phyloP scores from a whole-genome alignment of 176 grass and related monocot species.

The Lolium perenne region DNA sequence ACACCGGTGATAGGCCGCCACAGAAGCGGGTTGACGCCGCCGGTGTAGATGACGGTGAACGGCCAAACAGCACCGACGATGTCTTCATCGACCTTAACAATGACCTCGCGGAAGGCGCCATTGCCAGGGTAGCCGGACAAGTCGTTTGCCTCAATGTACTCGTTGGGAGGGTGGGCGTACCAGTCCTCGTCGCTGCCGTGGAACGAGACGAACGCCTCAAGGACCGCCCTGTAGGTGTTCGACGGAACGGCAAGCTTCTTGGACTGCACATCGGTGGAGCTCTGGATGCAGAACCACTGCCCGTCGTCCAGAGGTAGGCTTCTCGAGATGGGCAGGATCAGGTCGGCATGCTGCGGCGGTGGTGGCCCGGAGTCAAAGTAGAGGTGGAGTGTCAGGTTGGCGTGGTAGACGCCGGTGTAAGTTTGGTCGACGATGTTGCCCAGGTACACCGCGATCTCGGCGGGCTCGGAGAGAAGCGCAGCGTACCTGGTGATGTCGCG shows the following conservation, averaged over 20 bases:
- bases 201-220: constrained; percentile 56
- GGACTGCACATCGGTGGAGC: constrained; percentile 33
- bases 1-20: too few species aligned
- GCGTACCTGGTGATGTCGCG: constrained; percentile 72
- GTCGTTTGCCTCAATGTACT: too few species aligned
- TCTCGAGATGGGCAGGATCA: constrained; percentile 52
- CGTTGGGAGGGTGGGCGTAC: too few species aligned
- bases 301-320: constrained; percentile 31
- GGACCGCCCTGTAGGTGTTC: constrained; percentile 53
- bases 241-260: constrained; percentile 33
- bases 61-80: too few species aligned
- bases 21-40: too few species aligned
- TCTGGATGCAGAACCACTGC: constrained; percentile 48
- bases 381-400: constrained; percentile 70
- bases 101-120: too few species aligned
- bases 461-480: constrained; percentile 42
- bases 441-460: constrained; percentile 55
- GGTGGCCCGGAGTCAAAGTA: constrained; percentile 33
- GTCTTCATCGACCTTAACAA: too few species aligned
- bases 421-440: constrained; percentile 57
- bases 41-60: too few species aligned
- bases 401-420: constrained; percentile 67
- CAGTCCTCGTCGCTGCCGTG: constrained; percentile 37
- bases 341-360: constrained; percentile 29
- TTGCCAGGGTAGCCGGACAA: too few species aligned